These are phyloP conservation scores for Fusarium udum DNA, from an alignment of 2,329 filamentous ascomycete genomes.

Conservation along the genomic window DNA sequence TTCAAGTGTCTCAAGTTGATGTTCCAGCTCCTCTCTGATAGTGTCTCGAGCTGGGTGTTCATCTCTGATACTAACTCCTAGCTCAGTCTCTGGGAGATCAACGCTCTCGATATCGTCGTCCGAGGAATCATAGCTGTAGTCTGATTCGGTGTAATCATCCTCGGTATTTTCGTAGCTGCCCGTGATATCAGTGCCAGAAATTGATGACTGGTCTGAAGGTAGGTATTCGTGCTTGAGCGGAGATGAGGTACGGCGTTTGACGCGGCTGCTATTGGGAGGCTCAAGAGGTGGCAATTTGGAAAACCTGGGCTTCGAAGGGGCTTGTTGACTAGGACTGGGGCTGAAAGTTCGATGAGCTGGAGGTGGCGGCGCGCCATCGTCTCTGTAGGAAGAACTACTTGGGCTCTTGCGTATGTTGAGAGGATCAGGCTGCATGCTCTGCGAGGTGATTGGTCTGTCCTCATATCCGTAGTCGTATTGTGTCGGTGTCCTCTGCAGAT, in stretches of 20 bases:
- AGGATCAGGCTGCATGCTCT: slow-evolving; percentile 52
- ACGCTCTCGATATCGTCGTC: slow-evolving; percentile 68
- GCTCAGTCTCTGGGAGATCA: slow-evolving; percentile 66
- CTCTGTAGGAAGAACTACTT: slow-evolving; percentile 52
- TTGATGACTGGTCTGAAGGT: slow-evolving; percentile 75
- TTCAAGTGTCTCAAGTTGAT: slow-evolving; percentile 50
- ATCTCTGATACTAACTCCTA: slow-evolving; percentile 65
- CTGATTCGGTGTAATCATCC: slow-evolving; percentile 58
- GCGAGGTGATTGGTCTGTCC: slow-evolving; percentile 45
- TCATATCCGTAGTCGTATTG: slow-evolving; percentile 45
- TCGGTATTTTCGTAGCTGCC: slow-evolving; percentile 58
- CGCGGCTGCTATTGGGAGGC: slow-evolving; percentile 52
- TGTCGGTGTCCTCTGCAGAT: slow-evolving; percentile 51
- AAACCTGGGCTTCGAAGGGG: slow-evolving; percentile 37
- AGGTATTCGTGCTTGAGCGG: slow-evolving; percentile 97
- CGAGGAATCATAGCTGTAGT: slow-evolving; percentile 58
- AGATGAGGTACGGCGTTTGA: slow-evolving; percentile 83
- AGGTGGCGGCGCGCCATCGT: slow-evolving; percentile 66
- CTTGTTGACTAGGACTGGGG: slow-evolving; percentile 45
- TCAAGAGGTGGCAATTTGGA: slow-evolving; percentile 59
- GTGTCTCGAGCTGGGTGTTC: slow-evolving; percentile 60
- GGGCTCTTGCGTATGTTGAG: slow-evolving; percentile 46
- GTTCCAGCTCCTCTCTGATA: slow-evolving; percentile 15
- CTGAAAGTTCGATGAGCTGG: slow-evolving; percentile 61
- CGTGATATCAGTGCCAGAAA: slow-evolving; percentile 67